These are phyloP conservation scores for Ogataea henricii DNA, from an alignment of 805 yeast species.

Conservation along the genomic window DNA sequence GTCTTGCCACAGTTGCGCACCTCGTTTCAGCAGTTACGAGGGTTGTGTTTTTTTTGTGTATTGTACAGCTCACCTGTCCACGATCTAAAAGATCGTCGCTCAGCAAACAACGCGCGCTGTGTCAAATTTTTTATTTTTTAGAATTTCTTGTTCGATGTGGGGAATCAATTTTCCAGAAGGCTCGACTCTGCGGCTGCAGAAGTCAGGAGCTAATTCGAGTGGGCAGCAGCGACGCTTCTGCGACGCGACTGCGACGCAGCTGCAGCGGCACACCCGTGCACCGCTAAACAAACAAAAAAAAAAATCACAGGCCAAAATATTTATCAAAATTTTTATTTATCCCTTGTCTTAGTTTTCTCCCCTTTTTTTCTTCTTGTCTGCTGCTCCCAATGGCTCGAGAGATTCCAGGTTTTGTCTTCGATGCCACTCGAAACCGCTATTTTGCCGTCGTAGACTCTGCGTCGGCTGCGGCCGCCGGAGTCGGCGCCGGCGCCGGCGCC, in stretches of 20 bases:
- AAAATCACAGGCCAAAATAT: neutral
- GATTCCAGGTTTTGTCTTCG: conserved; percentile 1
- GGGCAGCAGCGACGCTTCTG: too few relatives aligned
- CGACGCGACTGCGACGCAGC: too few relatives aligned
- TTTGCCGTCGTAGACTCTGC: neutral
- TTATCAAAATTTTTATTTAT: neutral
- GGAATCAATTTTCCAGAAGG: neutral
- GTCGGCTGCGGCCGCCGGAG: neutral
- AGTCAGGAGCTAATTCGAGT: neutral
- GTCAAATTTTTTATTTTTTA: neutral
- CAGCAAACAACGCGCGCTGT: neutral
- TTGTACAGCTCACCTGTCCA: neutral
- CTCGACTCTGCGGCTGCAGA: neutral
- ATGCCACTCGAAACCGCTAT: neutral
- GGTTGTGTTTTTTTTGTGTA: neutral
- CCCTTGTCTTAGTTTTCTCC: neutral
- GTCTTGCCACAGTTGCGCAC: neutral
- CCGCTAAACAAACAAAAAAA: neutral
- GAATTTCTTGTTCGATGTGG: neutral
- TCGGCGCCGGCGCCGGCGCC: neutral
- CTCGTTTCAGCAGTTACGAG: neutral
- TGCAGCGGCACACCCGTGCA: too few relatives aligned
- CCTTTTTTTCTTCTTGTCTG: neutral
- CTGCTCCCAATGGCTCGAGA: neutral
- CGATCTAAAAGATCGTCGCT: neutral